These are phyloP conservation scores for Podosphaera leucotricha DNA, from an alignment of 2,329 filamentous ascomycete genomes.

Conservation along the genomic window DNA sequence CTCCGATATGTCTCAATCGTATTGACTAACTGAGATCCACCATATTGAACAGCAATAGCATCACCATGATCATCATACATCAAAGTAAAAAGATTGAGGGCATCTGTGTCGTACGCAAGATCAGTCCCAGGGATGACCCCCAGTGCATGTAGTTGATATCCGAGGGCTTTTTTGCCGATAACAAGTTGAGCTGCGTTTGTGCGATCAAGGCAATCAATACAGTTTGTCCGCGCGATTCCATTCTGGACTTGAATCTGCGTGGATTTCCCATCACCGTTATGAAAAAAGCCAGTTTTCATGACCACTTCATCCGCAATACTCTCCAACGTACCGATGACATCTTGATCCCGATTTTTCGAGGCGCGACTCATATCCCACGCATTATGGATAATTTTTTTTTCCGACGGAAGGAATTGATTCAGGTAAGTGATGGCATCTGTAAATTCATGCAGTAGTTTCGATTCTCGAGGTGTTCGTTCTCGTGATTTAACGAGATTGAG, in stretches of 20 bases:
- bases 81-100: conserved; percentile 84
- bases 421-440: conserved; percentile 73
- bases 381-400: conserved; percentile 75
- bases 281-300: conserved; percentile 74
- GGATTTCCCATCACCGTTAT: conserved; percentile 56
- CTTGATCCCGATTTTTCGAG: conserved; percentile 72
- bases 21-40: conserved; percentile 90
- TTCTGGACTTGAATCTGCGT: conserved; percentile 54
- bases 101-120: conserved; percentile 85
- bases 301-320: conserved; percentile 74
- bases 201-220: conserved; percentile 89
- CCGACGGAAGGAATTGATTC: conserved; percentile 71
- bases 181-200: conserved; percentile 97
- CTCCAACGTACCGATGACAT: conserved; percentile 85
- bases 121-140: conserved; percentile 60
- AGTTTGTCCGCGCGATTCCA: conserved; percentile 84
- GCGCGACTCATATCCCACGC: conserved; percentile 97
- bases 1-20: conserved; percentile 99
- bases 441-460: conserved; percentile 71
- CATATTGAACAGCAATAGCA: conserved; percentile 93
- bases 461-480: conserved; percentile 74
- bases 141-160: conserved; percentile 74
- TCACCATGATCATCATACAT: conserved; percentile 98
- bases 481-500: conserved; percentile 77
- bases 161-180: conserved; percentile 81